Evolutionary conservation across 2,329 filamentous ascomycete species (phyloP).

Genomic region (Sporothrix euskadiensis): DNA sequence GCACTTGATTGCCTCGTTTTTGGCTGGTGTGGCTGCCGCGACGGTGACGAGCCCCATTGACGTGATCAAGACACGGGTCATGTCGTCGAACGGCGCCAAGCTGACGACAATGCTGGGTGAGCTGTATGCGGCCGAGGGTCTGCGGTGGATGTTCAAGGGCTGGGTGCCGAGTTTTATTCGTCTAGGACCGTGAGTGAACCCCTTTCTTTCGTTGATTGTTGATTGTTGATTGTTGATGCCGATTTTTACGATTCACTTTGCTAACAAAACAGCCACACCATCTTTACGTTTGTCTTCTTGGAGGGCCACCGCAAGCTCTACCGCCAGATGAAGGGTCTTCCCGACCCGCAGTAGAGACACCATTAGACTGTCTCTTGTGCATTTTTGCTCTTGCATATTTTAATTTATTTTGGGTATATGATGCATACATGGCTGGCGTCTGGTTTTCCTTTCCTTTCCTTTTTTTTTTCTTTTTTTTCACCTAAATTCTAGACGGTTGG

Average conservation of each 20-base stretch:
- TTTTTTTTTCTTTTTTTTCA: background rate
- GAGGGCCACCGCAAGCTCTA: slow-evolving; percentile 84
- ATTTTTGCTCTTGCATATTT: background rate
- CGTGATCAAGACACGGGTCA: slow-evolving; percentile 85
- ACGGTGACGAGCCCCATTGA: slow-evolving; percentile 84
- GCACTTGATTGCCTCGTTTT: slow-evolving; percentile 74
- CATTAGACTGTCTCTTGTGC: background rate
- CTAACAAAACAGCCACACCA: slow-evolving; percentile 63
- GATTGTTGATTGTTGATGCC: too few species aligned
- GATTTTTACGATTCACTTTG: too few species aligned
- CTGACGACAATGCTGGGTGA: slow-evolving; percentile 64
- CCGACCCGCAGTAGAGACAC: slow-evolving; percentile 34
- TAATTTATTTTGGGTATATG: background rate
- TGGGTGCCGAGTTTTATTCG: slow-evolving; percentile 78
- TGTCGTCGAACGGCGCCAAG: slow-evolving; percentile 62
- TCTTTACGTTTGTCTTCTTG: slow-evolving; percentile 82
- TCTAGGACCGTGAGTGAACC: slow-evolving; percentile 58
- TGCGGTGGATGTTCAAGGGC: slow-evolving; percentile 84
- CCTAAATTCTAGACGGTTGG: background rate
- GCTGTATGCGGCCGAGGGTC: slow-evolving; percentile 69
- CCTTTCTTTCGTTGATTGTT: too few species aligned
- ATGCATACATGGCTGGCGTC: slow-evolving; percentile 22
- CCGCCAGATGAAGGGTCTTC: slow-evolving; percentile 53
- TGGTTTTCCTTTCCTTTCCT: background rate
- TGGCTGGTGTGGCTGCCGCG: slow-evolving; percentile 80